Base-by-base conservation (phyloP, 495 filamentous ascomycete species). In the Tuber umbilicatum region DNA sequence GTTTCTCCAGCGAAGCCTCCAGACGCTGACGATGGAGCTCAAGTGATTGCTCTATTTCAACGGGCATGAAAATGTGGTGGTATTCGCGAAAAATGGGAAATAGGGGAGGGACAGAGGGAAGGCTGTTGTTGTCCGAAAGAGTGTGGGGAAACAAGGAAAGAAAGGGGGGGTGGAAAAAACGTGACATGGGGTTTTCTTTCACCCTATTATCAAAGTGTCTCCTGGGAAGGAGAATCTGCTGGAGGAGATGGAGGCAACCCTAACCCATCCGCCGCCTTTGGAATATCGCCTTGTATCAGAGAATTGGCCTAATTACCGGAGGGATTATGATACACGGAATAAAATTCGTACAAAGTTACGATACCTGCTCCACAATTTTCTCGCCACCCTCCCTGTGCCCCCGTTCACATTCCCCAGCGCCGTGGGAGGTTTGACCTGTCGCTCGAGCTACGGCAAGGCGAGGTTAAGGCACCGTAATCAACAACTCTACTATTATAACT, bases 1-100 rank as follows among this genome's bases (percentile, higher is more conserved):
- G 89, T 79, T 93, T 89, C 38, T 85, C 84, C 39, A 97, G 88
- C 77, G 91, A 93, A 21, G 87, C 87, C 83, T 97, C 92, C 38
- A 97, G 89, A 16, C 89, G 86, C 72, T 88, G 85, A 35, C 93
- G 89, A 76, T 92, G 93, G 72, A 88, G 88, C 80, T 97, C 93
- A 19, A 97, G 86, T 74, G 78, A 50, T 2, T 41, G 64, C n/a
- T 78, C 74, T 42, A 76, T 31, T 9, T 38, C 47, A n/a, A 81
- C 68, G 17, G 68, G 39, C 38, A 72, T 50, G 1, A 60, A 37
- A 67, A 75, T 78, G 64, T 64, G 70, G 41, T 23, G 47, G 47
- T 23, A 16, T 16, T 71, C 60, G 12, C 75, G 16, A 12, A 19
- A 69, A 50, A 43, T n/a, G 2, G 67, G 31, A 50, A 37, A 38